Base-by-base conservation (phyloP, 2,329 filamentous ascomycete genomes). In the Ophiostoma piceae region DNA sequence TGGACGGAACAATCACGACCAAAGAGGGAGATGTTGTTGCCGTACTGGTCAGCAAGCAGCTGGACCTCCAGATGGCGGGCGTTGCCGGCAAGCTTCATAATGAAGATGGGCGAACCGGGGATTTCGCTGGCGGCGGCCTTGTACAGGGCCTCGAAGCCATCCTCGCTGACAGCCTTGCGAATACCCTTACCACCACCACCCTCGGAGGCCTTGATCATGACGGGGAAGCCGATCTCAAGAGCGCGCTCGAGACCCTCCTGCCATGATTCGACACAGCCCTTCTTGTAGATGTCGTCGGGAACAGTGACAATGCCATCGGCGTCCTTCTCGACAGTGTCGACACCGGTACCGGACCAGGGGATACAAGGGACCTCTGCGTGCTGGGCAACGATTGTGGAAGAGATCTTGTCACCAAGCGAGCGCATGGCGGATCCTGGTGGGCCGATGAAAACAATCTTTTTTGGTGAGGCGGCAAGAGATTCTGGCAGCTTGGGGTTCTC, bases 201-300 rank as follows among this genome's bases (percentile, higher is more conserved):
- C 84, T 99, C 95, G 2, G 95, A 98, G n/a, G 95, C 95, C 85
- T 99, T 99, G 80, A 99, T 92, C 95, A 99, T 99, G 84, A 99
- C 91, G 19, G 95, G 95, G 84, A 99, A 99, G 74, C 95, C 95
- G 79, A 99, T 99, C 77, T 92, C 86, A 79, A 87, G 88, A 71
- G 95, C 95, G 77, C 91, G 93, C 77, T 87, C 83, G 67, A 99
- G 86, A 81, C 94, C 95, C 81, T 99, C 93, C 80, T 97, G 84
- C 80, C 92, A 93, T 29, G 91, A 93, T 78, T 87, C 87, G 66
- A 96, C 95, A 80, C 95, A 99, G 73, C 95, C 95, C 81, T 94
- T 91, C 76, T 89, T 86, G 80, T 99, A 99, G 71, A 96, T 78
- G 6, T 92, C 83, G 69, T 97, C 93, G 57, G 87, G 85, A 71